phyloP scores from a whole-genome alignment of 1,139 yeast genomes.

The Barnettozyma hawaiiensis region DNA sequence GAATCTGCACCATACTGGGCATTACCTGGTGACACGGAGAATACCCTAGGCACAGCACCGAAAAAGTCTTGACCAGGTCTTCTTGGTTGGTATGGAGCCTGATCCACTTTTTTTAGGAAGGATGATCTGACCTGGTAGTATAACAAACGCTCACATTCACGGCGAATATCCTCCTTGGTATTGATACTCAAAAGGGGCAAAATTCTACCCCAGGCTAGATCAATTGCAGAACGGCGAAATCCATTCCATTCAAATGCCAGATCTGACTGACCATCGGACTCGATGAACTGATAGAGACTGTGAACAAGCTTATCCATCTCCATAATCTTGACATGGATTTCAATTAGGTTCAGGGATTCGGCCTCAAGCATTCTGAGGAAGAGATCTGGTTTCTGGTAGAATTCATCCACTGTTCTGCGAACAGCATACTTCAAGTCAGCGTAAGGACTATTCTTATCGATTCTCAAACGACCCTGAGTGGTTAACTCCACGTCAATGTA shows the following conservation, averaged over 20 bases:
- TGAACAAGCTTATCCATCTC: slow-evolving; percentile 39
- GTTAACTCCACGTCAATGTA: slow-evolving; percentile 72
- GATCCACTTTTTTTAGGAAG: slow-evolving; percentile 71
- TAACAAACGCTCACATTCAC: slow-evolving; percentile 69
- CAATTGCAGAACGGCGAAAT: slow-evolving; percentile 63
- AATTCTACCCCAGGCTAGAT: slow-evolving; percentile 61
- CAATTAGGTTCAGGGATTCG: slow-evolving; percentile 57
- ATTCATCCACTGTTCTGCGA: slow-evolving; percentile 70
- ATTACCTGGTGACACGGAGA: slow-evolving; percentile 80
- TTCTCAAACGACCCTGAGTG: slow-evolving; percentile 79
- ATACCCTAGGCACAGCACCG: slow-evolving; percentile 80
- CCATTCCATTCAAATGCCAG: slow-evolving; percentile 78
- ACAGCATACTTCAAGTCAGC: slow-evolving; percentile 90
- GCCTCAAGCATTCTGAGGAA: slow-evolving; percentile 90
- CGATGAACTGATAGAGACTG: slow-evolving; percentile 52
- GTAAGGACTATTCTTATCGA: slow-evolving; percentile 75
- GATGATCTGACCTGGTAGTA: slow-evolving; percentile 64
- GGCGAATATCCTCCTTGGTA: slow-evolving; percentile 77
- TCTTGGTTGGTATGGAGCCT: slow-evolving; percentile 86
- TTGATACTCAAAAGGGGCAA: slow-evolving; percentile 65
- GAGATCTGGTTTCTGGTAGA: slow-evolving; percentile 70
- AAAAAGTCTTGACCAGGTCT: slow-evolving; percentile 46
- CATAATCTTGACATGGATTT: slow-evolving; percentile 40
- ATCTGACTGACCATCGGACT: slow-evolving; percentile 81
- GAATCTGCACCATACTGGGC: slow-evolving; percentile 82